Percentiles rank a stretch among this genome's conserved stretches.
Evolutionary conservation across 2,329 filamentous ascomycete species (phyloP).

Genomic region (Xylariaceae sp.): DNA sequence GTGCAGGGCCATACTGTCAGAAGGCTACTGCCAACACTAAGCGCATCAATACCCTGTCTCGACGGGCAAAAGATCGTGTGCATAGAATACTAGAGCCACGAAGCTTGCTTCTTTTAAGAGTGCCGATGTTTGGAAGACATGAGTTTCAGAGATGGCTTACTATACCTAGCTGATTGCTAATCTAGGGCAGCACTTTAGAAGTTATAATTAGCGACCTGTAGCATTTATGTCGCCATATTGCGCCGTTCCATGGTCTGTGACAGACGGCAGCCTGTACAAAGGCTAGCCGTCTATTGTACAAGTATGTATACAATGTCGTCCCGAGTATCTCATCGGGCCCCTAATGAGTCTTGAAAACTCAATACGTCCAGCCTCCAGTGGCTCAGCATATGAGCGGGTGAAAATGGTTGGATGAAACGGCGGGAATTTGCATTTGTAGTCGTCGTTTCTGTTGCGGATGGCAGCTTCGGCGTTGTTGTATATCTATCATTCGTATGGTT

Average conservation of each 20-base stretch:
- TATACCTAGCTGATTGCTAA: constrained; percentile 5
- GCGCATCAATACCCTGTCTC: not conserved
- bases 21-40: not conserved
- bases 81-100: not conserved
- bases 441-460: constrained; percentile 1
- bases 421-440: not conserved
- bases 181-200: not conserved
- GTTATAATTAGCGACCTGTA: not conserved
- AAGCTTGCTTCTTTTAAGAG: not conserved
- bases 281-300: constrained; percentile 15
- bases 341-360: not conserved
- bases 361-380: not conserved
- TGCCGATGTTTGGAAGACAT: not conserved
- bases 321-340: not conserved
- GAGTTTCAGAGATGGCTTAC: not conserved
- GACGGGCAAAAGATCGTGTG: not conserved
- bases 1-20: not conserved
- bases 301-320: constrained; percentile 14
- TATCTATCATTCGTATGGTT: constrained; percentile 9
- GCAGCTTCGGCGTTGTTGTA: constrained; percentile 15
- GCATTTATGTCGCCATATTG: constrained; percentile 6
- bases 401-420: not conserved
- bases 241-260: not conserved
- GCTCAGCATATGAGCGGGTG: constrained; percentile 1
- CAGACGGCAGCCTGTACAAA: not conserved